Base-by-base conservation (phyloP, 106 monocot genomes). In the Chionographis japonica region DNA sequence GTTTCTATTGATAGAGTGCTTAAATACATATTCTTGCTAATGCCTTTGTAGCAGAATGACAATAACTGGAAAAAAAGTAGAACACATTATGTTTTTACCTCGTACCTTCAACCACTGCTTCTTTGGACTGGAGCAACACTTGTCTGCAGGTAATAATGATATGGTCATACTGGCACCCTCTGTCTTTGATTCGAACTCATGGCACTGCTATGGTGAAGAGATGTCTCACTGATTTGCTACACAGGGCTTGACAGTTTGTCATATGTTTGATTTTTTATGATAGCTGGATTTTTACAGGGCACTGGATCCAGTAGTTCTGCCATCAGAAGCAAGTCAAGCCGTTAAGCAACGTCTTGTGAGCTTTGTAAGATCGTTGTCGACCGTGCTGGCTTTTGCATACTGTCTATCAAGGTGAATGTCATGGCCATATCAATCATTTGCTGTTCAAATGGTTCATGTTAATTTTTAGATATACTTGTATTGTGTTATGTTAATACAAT, bases 41-140 rank as follows among this genome's bases (percentile, higher is more conserved):
- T 71, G 42, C 17, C 64, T 12, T 27, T 68, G 4, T 57, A 58
- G 71, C 61, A 77, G 78, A 84, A 77, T 53, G 97, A 92, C 52
- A 73, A 46, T 80, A 87, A 80, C 74, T 85, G 97, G 97, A 86
- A 80, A 74, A 98, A 92, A 80, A 98, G 97, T 58, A 84, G n/a
- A 79, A 90, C 89, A 55, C 71, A 89, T 62, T 77, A 80, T 66
- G 51, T 87, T 74, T 85, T 83, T 65, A 77, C 71, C 37, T 87
- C 87, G 2, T 98, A 92, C 52, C 78, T 98, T 75, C 92, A 85
- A 78, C 97, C 97, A 37, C 58, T 98, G 13, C 72, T 98, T 18
- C 88, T 98, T 62, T 98, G 97, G 97, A 67, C 80, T 54, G 85
- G 92, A 74, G 66, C 87, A 54, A 76, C 76, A 41, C 74, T 98